Conservation (phyloP, 257 asterid genomes). For the Ilex aquifolium region DNA sequence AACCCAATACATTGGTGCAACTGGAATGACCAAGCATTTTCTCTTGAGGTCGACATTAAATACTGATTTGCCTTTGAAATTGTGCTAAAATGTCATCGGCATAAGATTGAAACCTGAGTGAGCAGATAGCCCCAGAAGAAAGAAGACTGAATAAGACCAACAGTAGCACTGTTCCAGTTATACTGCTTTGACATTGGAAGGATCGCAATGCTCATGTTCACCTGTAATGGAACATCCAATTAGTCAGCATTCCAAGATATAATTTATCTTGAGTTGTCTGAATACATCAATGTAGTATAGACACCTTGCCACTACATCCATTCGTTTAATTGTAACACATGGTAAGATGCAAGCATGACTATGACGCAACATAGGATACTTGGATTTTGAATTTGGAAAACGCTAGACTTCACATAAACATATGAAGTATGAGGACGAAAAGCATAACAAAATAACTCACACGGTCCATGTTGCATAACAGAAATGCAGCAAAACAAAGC, state of each 20-base stretch:
- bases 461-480: slow-evolving; percentile 98
- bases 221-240: slow-evolving; percentile 41
- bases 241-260: not conserved
- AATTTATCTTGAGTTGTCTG: not conserved
- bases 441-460: slow-evolving; percentile 38
- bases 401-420: not conserved
- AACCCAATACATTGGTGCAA: too few species aligned
- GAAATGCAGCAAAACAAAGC: slow-evolving; percentile 86
- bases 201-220: slow-evolving; percentile 98
- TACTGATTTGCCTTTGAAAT: not conserved
- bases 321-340: too few species aligned
- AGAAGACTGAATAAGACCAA: slow-evolving; percentile 95
- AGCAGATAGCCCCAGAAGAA: slow-evolving; percentile 99
- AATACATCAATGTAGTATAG: not conserved
- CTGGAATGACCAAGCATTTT: too few species aligned
- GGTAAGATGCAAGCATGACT: not conserved
- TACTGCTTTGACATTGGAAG: slow-evolving; percentile 98
- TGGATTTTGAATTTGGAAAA: not conserved
- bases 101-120: slow-evolving; percentile 63
- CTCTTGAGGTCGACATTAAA: too few species aligned
- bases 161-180: slow-evolving; percentile 96
- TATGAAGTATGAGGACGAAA: slow-evolving; percentile 10
- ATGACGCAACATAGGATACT: not conserved
- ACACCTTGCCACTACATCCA: not conserved
- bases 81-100: slow-evolving; percentile 4